A percentile compares a stretch with the other conserved stretches of the same genome.
phyloP scores from a whole-genome alignment of 495 filamentous ascomycete species.

The Aspergillus mulundensis region DNA sequence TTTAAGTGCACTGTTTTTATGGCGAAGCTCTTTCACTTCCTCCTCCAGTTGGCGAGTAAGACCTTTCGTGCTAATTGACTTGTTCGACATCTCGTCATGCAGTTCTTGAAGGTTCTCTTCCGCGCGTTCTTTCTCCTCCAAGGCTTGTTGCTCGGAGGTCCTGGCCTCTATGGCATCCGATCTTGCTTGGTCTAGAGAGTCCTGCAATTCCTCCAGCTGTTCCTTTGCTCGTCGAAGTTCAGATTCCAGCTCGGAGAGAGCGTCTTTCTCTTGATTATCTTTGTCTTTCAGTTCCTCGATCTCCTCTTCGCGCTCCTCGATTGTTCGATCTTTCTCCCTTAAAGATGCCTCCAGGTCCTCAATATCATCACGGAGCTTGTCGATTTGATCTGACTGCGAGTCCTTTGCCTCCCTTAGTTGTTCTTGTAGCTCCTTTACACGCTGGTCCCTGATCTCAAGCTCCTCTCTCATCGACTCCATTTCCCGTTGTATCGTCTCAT shows the following conservation, averaged over 20 bases:
- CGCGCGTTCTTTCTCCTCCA: slow-evolving; percentile 51
- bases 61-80: slow-evolving; percentile 73
- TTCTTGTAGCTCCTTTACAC: slow-evolving; percentile 45
- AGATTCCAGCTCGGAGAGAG: slow-evolving; percentile 47
- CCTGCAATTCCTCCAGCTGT: slow-evolving; percentile 58
- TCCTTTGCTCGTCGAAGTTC: slow-evolving; percentile 53
- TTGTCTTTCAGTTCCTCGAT: slow-evolving; percentile 57
- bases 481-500: slow-evolving; percentile 59
- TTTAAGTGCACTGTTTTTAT: slow-evolving; percentile 51
- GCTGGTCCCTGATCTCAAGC: slow-evolving; percentile 51
- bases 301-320: slow-evolving; percentile 64
- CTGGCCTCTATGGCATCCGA: slow-evolving; percentile 55
- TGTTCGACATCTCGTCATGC: slow-evolving; percentile 73
- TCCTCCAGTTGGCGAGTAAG: slow-evolving; percentile 68
- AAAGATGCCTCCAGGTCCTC: slow-evolving; percentile 63
- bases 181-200: slow-evolving; percentile 49
- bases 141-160: slow-evolving; percentile 58
- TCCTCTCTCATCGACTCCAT: slow-evolving; percentile 58
- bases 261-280: slow-evolving; percentile 47
- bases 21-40: slow-evolving; percentile 57
- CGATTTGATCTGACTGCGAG: slow-evolving; percentile 48
- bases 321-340: slow-evolving; percentile 59
- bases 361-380: slow-evolving; percentile 63
- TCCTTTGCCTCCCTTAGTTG: slow-evolving; percentile 43
- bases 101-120: slow-evolving; percentile 55